Evolutionary conservation across 192 early-diverging fungal species (phyloP), one percentile per base, ranked within the genome.

Genomic region (Spinellus fusiger): DNA sequence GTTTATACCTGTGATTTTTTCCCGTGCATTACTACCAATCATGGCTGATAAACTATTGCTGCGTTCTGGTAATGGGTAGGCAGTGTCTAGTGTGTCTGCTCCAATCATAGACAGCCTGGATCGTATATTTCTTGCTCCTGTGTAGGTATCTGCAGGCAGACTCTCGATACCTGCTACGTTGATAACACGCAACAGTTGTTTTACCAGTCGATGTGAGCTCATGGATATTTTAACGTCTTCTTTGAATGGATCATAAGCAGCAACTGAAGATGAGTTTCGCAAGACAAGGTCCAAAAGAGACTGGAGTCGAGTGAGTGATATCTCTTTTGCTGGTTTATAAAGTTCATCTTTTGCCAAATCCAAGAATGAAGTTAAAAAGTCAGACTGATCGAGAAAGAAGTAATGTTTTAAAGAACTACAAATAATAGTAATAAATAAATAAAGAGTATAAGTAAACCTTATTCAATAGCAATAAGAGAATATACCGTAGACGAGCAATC

Each of bases 331-430:
- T 9, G 92, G 89, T 32, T 85, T 80, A 38, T 85, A 80, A n/a
- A 95, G 66, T 61, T 95, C 89, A 13, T 68, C 73, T 18, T 77
- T 77, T 13, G 93, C 93, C 29, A 97, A 74, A 66, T 99, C 97
- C 44, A 99, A 65, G 68, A 99, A 99, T 40, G 94, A 94, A 1
- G 86, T 90, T 46, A 99, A 70, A 64, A 89, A 99, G 65, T 99
- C 97, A 0, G 91, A 90, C 66, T 91, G 91, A 66, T 95, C 92
- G 59, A 98, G 78, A 55, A 99, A 78, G 49, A 96, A 89, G 70
- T 93, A 96, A 35, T 85, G 88, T 74, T 99, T 99, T 23, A 97
- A 71, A 4, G 93, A 95, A 50, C 88, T 92, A 62, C 6, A 13
- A 12, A 1, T n/a, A n/a, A n/a, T n/a, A n/a, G n/a, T n/a, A n/a